phyloP scores from a whole-genome alignment of 129 eudicot species.

The Erigeron canadensis region DNA sequence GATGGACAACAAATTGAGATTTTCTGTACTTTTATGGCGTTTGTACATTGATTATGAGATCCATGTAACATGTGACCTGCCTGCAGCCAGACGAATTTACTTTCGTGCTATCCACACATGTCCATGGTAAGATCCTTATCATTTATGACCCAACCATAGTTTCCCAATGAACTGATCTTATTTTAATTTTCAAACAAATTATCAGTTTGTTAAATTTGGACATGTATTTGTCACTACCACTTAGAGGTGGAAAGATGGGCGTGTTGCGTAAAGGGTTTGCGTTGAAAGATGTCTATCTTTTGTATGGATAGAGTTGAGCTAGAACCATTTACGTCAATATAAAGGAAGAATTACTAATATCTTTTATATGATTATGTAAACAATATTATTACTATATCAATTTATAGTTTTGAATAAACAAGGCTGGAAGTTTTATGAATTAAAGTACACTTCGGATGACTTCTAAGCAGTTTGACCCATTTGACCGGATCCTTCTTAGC shows the following conservation, averaged over 20 bases:
- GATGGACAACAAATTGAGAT: slow-evolving; percentile 49
- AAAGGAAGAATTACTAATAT: not conserved
- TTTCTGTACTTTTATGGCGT: slow-evolving; percentile 76
- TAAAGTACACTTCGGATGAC: no score
- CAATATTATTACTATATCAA: not conserved
- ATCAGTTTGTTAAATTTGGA: not conserved
- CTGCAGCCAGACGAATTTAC: slow-evolving; percentile 75
- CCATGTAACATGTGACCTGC: slow-evolving; percentile 43
- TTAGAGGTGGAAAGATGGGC: not conserved
- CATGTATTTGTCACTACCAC: no score
- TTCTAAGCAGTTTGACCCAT: no score
- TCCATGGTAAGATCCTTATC: slow-evolving; percentile 62
- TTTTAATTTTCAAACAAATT: not conserved
- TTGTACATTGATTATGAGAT: slow-evolving; percentile 71
- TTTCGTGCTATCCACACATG: slow-evolving; percentile 97
- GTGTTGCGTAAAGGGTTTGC: no score
- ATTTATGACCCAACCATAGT: not conserved
- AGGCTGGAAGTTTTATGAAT: no score
- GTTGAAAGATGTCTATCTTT: not conserved
- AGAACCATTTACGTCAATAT: no score
- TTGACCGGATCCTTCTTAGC: no score
- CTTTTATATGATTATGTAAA: not conserved
- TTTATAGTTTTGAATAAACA: no score
- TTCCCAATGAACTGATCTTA: not conserved
- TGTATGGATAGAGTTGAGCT: no score